phyloP scores from a whole-genome alignment of 306 rosid species.

The Herpetospermum pedunculosum region DNA sequence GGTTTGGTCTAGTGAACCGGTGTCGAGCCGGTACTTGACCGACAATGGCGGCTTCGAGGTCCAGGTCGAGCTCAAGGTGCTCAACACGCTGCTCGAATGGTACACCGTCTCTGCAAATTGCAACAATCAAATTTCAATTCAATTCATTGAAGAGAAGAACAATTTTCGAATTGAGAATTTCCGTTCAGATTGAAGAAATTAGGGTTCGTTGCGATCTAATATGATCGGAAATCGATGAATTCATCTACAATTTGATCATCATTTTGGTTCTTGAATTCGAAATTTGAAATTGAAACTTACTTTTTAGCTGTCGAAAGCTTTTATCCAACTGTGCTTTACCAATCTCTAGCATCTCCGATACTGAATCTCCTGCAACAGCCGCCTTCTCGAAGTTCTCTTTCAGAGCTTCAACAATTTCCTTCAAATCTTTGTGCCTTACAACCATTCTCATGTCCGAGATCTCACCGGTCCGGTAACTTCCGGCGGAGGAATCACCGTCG shows the following conservation, averaged over 20 bases:
- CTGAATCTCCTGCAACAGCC: conserved; percentile 67
- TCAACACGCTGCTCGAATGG: conserved; percentile 77
- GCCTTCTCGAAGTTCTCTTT: conserved; percentile 74
- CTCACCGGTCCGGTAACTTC: conserved; percentile 28
- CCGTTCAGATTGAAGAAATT: neutral
- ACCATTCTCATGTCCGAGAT: conserved; percentile 73
- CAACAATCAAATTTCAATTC: neutral
- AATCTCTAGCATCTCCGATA: conserved; percentile 75
- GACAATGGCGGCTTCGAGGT: conserved; percentile 90
- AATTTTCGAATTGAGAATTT: neutral
- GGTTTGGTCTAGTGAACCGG: conserved; percentile 42
- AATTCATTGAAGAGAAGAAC: neutral
- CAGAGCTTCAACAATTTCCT: conserved; percentile 81
- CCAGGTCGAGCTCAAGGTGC: conserved; percentile 94
- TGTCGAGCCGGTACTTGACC: conserved; percentile 71
- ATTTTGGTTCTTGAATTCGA: neutral
- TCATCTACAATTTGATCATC: neutral
- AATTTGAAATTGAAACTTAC: conserved; percentile 26
- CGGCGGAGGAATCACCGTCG: conserved; percentile 22
- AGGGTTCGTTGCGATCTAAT: neutral
- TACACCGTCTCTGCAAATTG: conserved; percentile 74
- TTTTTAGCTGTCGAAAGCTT: conserved; percentile 75
- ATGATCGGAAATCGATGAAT: neutral
- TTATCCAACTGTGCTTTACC: conserved; percentile 80
- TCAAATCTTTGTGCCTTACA: conserved; percentile 80